A percentile compares a stretch with the other conserved stretches of the same genome.
Evolutionary conservation across 306 rosid species (phyloP).

Genomic region (Boehmeria nivea): DNA sequence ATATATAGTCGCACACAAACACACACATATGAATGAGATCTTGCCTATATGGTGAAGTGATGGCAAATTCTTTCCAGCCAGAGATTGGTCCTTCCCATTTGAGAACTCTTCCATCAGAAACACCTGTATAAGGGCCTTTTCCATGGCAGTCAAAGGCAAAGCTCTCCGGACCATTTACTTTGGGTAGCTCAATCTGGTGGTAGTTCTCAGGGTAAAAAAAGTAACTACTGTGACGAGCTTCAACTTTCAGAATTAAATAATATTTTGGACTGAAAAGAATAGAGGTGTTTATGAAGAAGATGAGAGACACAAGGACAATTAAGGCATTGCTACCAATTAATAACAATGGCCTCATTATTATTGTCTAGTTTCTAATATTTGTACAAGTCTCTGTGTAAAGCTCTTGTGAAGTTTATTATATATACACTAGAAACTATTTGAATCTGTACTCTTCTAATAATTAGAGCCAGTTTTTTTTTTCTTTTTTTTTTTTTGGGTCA

Average conservation of each 20-base stretch:
- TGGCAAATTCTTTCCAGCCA: conserved; percentile 43
- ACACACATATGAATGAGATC: too few species aligned
- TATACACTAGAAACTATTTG: too few species aligned
- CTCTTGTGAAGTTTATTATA: too few species aligned
- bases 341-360: too few species aligned
- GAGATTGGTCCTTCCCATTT: conserved; percentile 32
- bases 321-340: too few species aligned
- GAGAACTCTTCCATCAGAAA: conserved; percentile 56
- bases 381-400: too few species aligned
- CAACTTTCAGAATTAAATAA: not conserved
- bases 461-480: too few species aligned
- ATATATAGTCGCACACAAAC: too few species aligned
- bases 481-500: too few species aligned
- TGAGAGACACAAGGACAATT: not conserved
- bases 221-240: not conserved
- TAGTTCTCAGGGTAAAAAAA: conserved; percentile 11
- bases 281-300: not conserved
- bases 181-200: conserved; percentile 24
- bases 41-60: conserved; percentile 44
- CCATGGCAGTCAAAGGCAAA: conserved; percentile 55
- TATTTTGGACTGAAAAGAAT: too few species aligned
- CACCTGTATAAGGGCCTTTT: conserved; percentile 46
- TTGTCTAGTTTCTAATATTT: too few species aligned
- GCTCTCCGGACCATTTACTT: conserved; percentile 47
- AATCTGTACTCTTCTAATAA: too few species aligned